These are phyloP conservation scores for Sisymbrium altissimum DNA, from an alignment of 345 rosid species.

Conservation along the genomic window DNA sequence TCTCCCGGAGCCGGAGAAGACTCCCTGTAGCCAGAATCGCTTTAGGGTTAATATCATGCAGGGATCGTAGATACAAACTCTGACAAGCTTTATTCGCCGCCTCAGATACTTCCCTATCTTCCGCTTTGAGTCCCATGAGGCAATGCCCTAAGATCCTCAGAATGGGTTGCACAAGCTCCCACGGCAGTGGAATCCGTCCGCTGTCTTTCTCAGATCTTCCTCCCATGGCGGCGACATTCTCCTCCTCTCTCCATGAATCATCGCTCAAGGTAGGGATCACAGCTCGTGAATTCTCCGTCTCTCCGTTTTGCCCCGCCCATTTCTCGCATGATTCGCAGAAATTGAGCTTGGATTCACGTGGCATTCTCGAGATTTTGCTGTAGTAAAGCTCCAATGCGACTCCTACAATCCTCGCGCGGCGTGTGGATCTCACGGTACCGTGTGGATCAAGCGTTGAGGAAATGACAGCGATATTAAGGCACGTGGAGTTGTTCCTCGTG, in stretches of 20 bases:
- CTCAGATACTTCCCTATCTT: conserved; percentile 36
- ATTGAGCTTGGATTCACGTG: conserved; percentile 57
- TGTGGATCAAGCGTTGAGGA: conserved; percentile 76
- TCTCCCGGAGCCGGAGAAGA: conserved; percentile 52
- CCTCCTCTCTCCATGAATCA: conserved; percentile 5
- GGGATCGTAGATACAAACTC: conserved; percentile 53
- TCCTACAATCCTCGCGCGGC: conserved; percentile 65
- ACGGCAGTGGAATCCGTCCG: conserved; percentile 53
- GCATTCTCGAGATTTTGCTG: conserved; percentile 51
- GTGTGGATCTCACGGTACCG: conserved; percentile 69
- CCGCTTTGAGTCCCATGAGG: conserved; percentile 40
- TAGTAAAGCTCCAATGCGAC: conserved; percentile 75
- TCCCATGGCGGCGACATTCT: background rate
- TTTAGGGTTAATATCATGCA: conserved; percentile 66
- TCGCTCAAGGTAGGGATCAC: conserved; percentile 10
- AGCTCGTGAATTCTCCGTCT: conserved; percentile 19
- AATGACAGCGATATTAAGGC: conserved; percentile 55
- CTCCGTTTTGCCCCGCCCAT: conserved; percentile 59
- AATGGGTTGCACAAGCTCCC: conserved; percentile 81
- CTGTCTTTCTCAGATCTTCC: conserved; percentile 9
- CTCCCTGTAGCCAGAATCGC: conserved; percentile 72
- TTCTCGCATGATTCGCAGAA: conserved; percentile 63
- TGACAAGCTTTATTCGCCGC: conserved; percentile 50
- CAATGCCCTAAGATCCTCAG: conserved; percentile 79
- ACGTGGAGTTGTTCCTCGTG: conserved; percentile 40